Conservation (phyloP, 1,139 yeast species). For the Candida tunisiensis region DNA sequence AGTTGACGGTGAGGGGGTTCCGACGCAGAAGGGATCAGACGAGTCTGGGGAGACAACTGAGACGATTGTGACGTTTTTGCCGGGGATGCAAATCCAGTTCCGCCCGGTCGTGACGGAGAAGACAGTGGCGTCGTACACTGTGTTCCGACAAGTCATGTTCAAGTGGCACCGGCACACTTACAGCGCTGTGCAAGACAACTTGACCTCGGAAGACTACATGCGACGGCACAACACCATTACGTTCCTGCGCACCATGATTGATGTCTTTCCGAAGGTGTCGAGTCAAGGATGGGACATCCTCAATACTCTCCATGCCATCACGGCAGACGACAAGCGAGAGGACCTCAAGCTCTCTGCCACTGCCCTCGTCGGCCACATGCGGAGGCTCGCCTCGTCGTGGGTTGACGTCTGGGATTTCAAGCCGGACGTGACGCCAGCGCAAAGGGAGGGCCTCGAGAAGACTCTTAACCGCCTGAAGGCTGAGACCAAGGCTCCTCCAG, state of each 20-base stretch:
- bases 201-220: constrained; percentile 52
- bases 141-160: neutral
- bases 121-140: constrained; percentile 61
- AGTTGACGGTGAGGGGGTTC: constrained; percentile 32
- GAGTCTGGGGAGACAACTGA: constrained; percentile 30
- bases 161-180: constrained; percentile 17
- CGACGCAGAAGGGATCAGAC: constrained; percentile 25
- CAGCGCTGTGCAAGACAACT: constrained; percentile 29
- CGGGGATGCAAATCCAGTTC: constrained; percentile 27
- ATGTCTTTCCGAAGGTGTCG: constrained; percentile 55
- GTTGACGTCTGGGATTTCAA: constrained; percentile 23
- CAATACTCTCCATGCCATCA: constrained; percentile 31
- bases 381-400: constrained; percentile 32
- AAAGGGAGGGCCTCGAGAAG: constrained; percentile 7
- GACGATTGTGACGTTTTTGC: constrained; percentile 23
- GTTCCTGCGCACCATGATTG: constrained; percentile 50
- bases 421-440: constrained; percentile 8
- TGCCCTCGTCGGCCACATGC: constrained; percentile 60
- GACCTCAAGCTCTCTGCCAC: constrained; percentile 68
- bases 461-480: constrained; percentile 5
- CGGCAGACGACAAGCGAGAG: constrained; percentile 45
- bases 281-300: constrained; percentile 41
- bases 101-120: constrained; percentile 67
- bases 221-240: constrained; percentile 70
- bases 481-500: constrained; percentile 4